phyloP scores from a whole-genome alignment of 805 yeast species.

The Candida hungchunana region DNA sequence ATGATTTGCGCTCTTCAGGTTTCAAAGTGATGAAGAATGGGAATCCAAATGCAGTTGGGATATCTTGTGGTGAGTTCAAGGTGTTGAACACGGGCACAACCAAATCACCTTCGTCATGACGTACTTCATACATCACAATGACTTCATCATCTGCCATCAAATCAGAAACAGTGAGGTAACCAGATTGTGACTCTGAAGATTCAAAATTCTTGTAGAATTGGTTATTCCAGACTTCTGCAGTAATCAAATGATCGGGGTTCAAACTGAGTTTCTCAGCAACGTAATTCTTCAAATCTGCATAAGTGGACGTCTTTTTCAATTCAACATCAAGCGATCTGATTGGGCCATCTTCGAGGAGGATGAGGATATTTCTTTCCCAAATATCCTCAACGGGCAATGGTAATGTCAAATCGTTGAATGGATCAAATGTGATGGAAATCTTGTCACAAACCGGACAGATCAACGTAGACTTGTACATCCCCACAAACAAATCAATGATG shows the following conservation, averaged over 20 bases:
- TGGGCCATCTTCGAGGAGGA: constrained; percentile 54
- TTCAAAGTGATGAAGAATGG: constrained; percentile 69
- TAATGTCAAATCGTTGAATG: constrained; percentile 83
- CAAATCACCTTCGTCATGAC: constrained; percentile 39
- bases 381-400: constrained; percentile 76
- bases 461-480: constrained; percentile 84
- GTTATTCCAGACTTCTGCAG: constrained; percentile 60
- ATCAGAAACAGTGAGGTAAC: constrained; percentile 62
- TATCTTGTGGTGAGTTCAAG: constrained; percentile 34
- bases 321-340: constrained; percentile 65
- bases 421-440: constrained; percentile 87
- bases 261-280: constrained; percentile 45
- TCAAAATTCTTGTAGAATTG: constrained; percentile 71
- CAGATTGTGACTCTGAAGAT: constrained; percentile 44
- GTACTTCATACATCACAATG: constrained; percentile 58
- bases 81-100: constrained; percentile 61
- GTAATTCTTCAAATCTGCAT: constrained; percentile 57
- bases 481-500: constrained; percentile 82
- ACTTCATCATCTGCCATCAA: constrained; percentile 59
- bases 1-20: constrained; percentile 49
- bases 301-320: constrained; percentile 59
- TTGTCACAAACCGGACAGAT: constrained; percentile 81
- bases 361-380: constrained; percentile 64
- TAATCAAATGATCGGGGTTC: constrained; percentile 37
- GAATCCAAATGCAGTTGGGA: constrained; percentile 56